Evolutionary conservation across 1,284 basidiomycete species (phyloP), one percentile per base, ranked within the genome.

Genomic region (Apiotrichum brassicae): DNA sequence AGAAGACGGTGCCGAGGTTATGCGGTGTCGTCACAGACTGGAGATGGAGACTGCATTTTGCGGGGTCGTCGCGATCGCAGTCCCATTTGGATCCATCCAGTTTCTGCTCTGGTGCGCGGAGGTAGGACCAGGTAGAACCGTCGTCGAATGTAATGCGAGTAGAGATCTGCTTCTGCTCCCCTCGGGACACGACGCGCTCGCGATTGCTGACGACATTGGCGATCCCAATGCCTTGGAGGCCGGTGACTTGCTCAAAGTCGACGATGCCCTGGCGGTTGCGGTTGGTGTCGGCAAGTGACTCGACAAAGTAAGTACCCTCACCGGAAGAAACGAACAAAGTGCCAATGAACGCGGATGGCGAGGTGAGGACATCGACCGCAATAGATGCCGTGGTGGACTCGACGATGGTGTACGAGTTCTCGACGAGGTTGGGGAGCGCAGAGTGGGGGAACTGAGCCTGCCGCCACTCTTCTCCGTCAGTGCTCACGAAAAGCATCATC

Each of bases 291-390:
- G 83, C 80, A 48, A 98, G 76, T 62, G 86, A 86, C 72, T 93
- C 81, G n/a, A 93, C 86, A 68, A 97, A 98, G 73, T 84, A 90
- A 9, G 89, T 94, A 2, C 95, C 95, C 58, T 95, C 89, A 35
- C 85, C 87, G 71, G 97, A 94, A 70, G 85, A 89, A 41, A 94
- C 85, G 75, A 97, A 98, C 5, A 98, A 76, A 3, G 91, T 94
- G 1, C 94, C 94, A 19, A 92, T 82, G 9, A 81, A 77, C 52
- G 80, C 79, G 36, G 77, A 75, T 45, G 88, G 83, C 47, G 86
- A 82, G 4, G 87, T 77, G 47, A 93, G 80, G 43, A 97, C 92
- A 64, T 98, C 95, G 35, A 98, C 88, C 14, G 86, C 88, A 34
- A 98, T 80, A 11, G 90, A 95, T 66, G 97, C 88, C 0, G 84